These are phyloP conservation scores for Lactarius sp. DNA, from an alignment of 768 basidiomycete species.

Conservation along the genomic window DNA sequence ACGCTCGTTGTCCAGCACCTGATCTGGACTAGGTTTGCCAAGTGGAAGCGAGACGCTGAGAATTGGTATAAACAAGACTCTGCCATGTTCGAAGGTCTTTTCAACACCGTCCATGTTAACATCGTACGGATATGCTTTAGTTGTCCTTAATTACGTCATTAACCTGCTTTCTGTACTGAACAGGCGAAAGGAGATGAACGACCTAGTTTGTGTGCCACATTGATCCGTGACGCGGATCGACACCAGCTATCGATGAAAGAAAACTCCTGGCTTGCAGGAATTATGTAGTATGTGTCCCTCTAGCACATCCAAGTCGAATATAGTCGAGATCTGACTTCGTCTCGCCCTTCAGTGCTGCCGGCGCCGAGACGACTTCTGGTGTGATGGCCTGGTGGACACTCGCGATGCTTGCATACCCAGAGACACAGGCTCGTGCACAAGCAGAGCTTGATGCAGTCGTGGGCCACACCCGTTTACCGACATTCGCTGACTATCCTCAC, in stretches of 20 bases:
- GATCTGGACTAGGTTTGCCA: constrained; percentile 17
- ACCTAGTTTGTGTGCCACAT: constrained; percentile 17
- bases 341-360: constrained; percentile 16
- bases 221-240: constrained; percentile 14
- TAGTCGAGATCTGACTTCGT: background rate
- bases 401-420: constrained; percentile 23
- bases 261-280: constrained; percentile 27
- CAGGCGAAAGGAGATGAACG: constrained; percentile 19
- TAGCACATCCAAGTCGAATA: background rate
- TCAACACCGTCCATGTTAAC: constrained; percentile 10
- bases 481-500: constrained; percentile 21
- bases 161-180: background rate
- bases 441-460: constrained; percentile 24
- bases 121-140: constrained; percentile 1
- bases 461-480: constrained; percentile 21
- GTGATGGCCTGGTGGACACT: constrained; percentile 26
- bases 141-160: background rate
- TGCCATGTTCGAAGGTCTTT: constrained; percentile 17
- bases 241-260: constrained; percentile 16
- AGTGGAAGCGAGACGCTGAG: constrained; percentile 20
- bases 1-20: background rate
- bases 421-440: constrained; percentile 21
- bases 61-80: constrained; percentile 19
- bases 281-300: constrained; percentile 25
- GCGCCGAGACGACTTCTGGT: constrained; percentile 22